Evolutionary conservation across 495 filamentous ascomycete genomes (phyloP).

Genomic region (Elaphomyces granulatus): DNA sequence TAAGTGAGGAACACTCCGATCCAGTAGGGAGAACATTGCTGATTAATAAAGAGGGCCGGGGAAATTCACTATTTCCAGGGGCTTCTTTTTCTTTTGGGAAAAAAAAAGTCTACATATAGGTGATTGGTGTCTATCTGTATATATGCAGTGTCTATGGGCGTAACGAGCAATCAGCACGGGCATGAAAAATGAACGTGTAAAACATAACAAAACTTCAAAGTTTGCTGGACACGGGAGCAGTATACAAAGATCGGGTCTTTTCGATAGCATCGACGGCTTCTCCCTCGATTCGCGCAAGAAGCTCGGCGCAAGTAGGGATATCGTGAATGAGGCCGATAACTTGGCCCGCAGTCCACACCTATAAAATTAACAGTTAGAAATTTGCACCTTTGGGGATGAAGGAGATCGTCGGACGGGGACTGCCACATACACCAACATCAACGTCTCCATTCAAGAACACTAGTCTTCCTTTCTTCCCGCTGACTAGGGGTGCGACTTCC

Average conservation of each 20-base stretch:
- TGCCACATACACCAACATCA: slow-evolving; percentile 70
- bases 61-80: too few species aligned
- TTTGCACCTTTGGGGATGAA: too few species aligned
- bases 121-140: too few species aligned
- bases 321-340: slow-evolving; percentile 59
- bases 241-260: slow-evolving; percentile 26
- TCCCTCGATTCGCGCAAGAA: slow-evolving; percentile 45
- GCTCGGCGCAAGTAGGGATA: slow-evolving; percentile 46
- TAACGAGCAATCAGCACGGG: too few species aligned
- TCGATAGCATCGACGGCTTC: slow-evolving; percentile 43
- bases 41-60: too few species aligned
- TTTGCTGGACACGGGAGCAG: slow-evolving; percentile 23
- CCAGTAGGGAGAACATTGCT: too few species aligned
- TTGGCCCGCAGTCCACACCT: slow-evolving; percentile 61
- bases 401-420: not conserved
- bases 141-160: too few species aligned
- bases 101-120: too few species aligned
- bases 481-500: slow-evolving; percentile 81
- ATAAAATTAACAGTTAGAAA: too few species aligned
- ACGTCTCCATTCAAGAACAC: slow-evolving; percentile 88
- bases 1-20: too few species aligned
- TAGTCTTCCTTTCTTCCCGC: slow-evolving; percentile 78
- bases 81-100: too few species aligned
- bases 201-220: slow-evolving; percentile 11
- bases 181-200: too few species aligned